phyloP scores from a whole-genome alignment of 495 filamentous ascomycete genomes.

The Acidiella bohemica region DNA sequence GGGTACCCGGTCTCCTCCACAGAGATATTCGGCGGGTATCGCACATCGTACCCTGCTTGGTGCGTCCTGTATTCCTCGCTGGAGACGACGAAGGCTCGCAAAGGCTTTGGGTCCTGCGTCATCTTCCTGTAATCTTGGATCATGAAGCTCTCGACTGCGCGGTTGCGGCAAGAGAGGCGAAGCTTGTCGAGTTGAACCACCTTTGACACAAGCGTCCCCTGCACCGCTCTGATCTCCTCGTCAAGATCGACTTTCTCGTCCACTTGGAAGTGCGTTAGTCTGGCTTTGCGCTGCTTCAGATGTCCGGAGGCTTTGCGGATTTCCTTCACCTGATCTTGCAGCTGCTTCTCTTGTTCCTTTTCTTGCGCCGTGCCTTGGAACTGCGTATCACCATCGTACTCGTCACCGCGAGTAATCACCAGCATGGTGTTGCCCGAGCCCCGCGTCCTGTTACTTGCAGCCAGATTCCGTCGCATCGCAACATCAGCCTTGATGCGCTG shows the following conservation, averaged over 20 bases:
- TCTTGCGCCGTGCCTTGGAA: background rate
- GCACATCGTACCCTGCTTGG: background rate
- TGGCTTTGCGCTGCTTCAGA: background rate
- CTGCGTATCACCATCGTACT: background rate
- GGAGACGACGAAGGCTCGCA: background rate
- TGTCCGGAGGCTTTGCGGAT: background rate
- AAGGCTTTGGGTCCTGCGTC: background rate
- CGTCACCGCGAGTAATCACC: background rate
- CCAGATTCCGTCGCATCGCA: background rate
- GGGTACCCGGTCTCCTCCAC: background rate
- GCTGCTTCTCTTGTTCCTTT: background rate
- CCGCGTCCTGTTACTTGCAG: background rate
- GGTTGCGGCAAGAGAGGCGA: background rate
- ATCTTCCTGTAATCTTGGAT: background rate
- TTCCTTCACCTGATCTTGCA: background rate
- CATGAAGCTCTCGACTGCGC: background rate
- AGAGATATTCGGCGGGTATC: background rate
- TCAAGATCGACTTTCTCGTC: background rate
- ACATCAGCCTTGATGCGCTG: background rate
- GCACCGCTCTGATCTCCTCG: background rate
- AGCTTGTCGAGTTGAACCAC: too few relatives aligned
- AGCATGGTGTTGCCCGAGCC: background rate
- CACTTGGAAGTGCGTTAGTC: background rate
- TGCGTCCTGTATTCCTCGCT: background rate
- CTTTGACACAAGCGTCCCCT: background rate